Percentiles rank a stretch among this genome's conserved stretches.
phyloP scores from a whole-genome alignment of 352 stramenopile genomes.

The Pythium rishiriense region DNA sequence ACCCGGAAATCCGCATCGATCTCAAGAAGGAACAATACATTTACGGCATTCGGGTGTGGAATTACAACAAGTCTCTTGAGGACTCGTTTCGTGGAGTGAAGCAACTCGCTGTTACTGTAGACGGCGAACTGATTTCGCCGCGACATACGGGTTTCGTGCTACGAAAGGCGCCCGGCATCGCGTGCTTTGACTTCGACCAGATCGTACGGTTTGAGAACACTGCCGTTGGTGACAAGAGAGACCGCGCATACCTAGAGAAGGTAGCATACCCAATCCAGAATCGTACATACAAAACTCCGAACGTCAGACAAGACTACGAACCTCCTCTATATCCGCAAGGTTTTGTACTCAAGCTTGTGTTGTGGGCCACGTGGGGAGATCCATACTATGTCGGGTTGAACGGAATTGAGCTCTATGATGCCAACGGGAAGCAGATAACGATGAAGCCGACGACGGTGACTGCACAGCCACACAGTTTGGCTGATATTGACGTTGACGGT shows the following conservation, averaged over 20 bases:
- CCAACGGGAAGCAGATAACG: conserved; percentile 39
- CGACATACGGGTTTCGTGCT: conserved; percentile 59
- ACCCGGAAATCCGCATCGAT: conserved; percentile 56
- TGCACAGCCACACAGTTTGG: conserved; percentile 60
- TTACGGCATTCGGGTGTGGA: conserved; percentile 74
- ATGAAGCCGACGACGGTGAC: conserved; percentile 39
- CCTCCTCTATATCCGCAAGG: conserved; percentile 76
- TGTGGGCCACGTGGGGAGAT: conserved; percentile 83
- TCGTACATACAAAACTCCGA: conserved; percentile 67
- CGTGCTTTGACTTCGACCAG: conserved; percentile 76
- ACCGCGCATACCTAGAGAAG: conserved; percentile 35
- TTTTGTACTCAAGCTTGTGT: conserved; percentile 83
- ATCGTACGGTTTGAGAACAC: conserved; percentile 43
- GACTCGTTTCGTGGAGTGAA: conserved; percentile 73
- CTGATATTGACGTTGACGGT: conserved; percentile 36
- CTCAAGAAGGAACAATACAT: conserved; percentile 53
- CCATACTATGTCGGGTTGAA: conserved; percentile 86
- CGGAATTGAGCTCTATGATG: conserved; percentile 79
- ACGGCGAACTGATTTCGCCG: conserved; percentile 54
- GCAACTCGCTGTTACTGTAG: conserved; percentile 49
- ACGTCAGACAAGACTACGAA: conserved; percentile 88
- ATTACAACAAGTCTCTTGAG: conserved; percentile 83
- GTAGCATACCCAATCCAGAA: conserved; percentile 44
- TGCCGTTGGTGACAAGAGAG: conserved; percentile 15
- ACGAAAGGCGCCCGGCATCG: conserved; percentile 75